Base-by-base conservation (phyloP, 306 rosid genomes). In the Ormosia emarginata region DNA sequence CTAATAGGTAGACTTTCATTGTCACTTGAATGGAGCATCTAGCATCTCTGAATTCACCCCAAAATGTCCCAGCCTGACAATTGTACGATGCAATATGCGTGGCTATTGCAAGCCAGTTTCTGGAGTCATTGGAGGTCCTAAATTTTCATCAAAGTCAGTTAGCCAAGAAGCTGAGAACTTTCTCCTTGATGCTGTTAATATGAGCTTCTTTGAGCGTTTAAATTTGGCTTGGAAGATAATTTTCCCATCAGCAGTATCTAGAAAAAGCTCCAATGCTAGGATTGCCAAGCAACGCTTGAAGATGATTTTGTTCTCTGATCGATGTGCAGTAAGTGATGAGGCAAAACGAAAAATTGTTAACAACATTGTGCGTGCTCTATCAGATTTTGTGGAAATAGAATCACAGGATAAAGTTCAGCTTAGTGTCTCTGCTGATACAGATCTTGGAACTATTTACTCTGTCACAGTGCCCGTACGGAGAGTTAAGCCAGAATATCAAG, bases 341-440 rank as follows among this genome's bases (percentile, higher is more conserved):
- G 99, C 98, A 68, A 95, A 95, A 68, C 88, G 81, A 70, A 89
- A 85, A 91, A 95, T 95, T 61, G 97, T 95, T 63, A 87, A 67
- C 89, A 93, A 89, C 84, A 82, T 95, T 65, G 98, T 95, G 64
- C 90, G 78, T 12, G 85, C 97, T 68, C 84, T 95, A 32, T 95
- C 99, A 44, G 99, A 93, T 80, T 95, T 95, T n/a, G 98, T 93
- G 81, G 99, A 89, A 85, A 95, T 95, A 57, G 99, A 95, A 85
- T 92, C 99, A 1, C 95, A 86, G 79, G 99, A 95, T 82, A 95
- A 95, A 87, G 99, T 95, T 83, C 89, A 93, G 85, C 83, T 95
- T 69, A 95, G 94, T 66, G 97, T 95, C 76, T 93, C 97, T 44
- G 78, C 99, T 9, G 98, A 95, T 81, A 82, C 95, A 36, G 98